Percentiles rank a stretch among this genome's conserved stretches.
Evolutionary conservation across 106 monocot genomes (phyloP).

Genomic region (Dendrobium catenatum): DNA sequence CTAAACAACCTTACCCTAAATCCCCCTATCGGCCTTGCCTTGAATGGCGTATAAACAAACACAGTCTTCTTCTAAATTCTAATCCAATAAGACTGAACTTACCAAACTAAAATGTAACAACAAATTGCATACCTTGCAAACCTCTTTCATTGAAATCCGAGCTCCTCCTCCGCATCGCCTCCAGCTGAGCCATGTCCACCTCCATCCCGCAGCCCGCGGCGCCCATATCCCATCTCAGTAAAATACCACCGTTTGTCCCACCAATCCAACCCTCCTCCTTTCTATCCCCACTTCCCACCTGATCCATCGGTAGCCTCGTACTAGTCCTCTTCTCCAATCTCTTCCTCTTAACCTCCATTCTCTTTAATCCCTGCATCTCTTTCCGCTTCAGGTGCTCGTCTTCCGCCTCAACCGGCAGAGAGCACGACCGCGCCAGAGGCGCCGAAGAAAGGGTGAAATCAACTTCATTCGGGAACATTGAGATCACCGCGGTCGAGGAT

Average conservation of each 20-base stretch:
- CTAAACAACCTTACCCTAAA: too few relatives aligned
- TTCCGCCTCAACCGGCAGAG: constrained; percentile 32
- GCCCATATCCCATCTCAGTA: background rate
- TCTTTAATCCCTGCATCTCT: constrained; percentile 36
- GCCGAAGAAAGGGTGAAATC: background rate
- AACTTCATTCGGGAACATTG: constrained; percentile 10
- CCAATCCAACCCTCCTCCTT: background rate
- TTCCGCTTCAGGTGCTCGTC: constrained; percentile 44
- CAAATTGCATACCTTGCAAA: constrained; percentile 12
- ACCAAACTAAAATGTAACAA: background rate
- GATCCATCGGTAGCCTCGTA: background rate
- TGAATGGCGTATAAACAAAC: too few relatives aligned
- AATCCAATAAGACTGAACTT: too few relatives aligned
- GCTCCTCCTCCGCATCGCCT: constrained; percentile 8
- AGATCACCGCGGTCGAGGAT: constrained; percentile 31
- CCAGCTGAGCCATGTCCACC: too few relatives aligned
- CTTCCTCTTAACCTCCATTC: constrained; percentile 40
- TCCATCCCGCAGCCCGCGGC: too few relatives aligned
- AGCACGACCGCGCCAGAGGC: constrained; percentile 18
- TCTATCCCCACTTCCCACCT: background rate
- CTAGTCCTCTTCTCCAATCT: constrained; percentile 26
- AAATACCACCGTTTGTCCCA: background rate
- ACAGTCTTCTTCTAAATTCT: too few relatives aligned
- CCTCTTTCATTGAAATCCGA: constrained; percentile 22
- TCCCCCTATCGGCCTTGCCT: too few relatives aligned